Base-by-base conservation (phyloP, 2,329 filamentous ascomycete genomes). In the Zasmidium cellare region DNA sequence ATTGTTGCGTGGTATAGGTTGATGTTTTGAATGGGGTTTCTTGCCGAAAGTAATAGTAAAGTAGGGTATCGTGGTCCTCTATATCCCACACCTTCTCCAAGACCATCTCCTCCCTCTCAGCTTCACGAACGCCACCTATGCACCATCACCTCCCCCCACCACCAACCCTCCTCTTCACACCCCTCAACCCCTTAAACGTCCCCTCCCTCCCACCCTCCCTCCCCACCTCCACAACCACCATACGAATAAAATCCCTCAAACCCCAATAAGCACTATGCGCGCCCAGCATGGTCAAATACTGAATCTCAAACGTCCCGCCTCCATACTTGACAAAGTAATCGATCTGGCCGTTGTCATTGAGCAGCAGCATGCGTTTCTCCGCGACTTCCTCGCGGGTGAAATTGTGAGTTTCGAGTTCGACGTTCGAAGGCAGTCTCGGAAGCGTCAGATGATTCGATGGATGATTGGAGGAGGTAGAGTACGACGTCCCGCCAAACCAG, bases 331-430 rank as follows among this genome's bases (percentile, higher is more conserved):
- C 78, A 67, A 88, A 96, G 75, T 86, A 99, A 72, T 99, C 94
- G 44, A 99, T 87, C 75, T 99, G 94, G 0, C 92, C 93, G 65
- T 97, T 97, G 68, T 99, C 94, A 66, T 99, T 99, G 3, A 99
- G 83, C 7, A 96, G 74, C 60, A 87, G 88, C 63, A 92, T 92
- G 66, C 93, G 88, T 72, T 88, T 91, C 77, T 97, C 94, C 0
- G 92, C 93, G 53, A 96, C 84, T 68, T 97, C 92, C 73, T 97
- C 93, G 2, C 91, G 84, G 0, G 89, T 89, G 71, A 99, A 99
- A 72, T 99, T 90, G 71, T 97, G 94, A 0, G 93, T 93, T 70
- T 97, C 93, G 52, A 99, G 82, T 73, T 99, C 94, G n/a, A 97
- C 78, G 51, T 79, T 80, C 9, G 74, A 77, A 0, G 79, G 79